Evolutionary conservation across 352 stramenopile species (phyloP).

Genomic region (Globisporangium paddicum): DNA sequence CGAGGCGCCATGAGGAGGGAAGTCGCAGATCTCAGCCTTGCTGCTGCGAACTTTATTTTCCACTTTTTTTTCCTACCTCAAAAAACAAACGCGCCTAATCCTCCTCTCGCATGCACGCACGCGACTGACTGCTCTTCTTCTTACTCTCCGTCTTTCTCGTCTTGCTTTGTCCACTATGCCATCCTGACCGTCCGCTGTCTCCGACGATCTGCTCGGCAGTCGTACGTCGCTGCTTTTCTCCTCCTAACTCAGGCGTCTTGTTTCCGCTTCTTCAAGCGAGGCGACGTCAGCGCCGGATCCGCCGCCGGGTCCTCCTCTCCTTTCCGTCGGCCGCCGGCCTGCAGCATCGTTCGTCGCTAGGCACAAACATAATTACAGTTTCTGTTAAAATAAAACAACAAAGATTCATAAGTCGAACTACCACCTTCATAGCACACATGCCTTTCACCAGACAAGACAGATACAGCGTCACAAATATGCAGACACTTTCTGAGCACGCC

Average conservation of each 20-base stretch:
- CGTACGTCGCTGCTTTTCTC: slow-evolving; percentile 14
- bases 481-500: background rate
- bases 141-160: slow-evolving; percentile 12
- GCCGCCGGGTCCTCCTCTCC: slow-evolving; percentile 43
- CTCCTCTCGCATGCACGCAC: slow-evolving; percentile 7
- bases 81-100: slow-evolving; percentile 6
- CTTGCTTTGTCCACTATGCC: slow-evolving; percentile 11
- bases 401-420: slow-evolving; percentile 84
- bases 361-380: slow-evolving; percentile 90
- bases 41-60: slow-evolving; percentile 7
- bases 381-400: slow-evolving; percentile 88
- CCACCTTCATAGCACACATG: slow-evolving; percentile 35
- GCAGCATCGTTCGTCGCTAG: slow-evolving; percentile 66
- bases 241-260: slow-evolving; percentile 31
- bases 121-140: slow-evolving; percentile 9
- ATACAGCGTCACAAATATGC: slow-evolving; percentile 8
- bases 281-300: slow-evolving; percentile 27
- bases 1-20: background rate
- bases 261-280: slow-evolving; percentile 79
- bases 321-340: slow-evolving; percentile 62
- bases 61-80: slow-evolving; percentile 6
- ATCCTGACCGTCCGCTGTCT: background rate
- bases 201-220: background rate
- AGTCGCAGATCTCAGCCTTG: background rate
- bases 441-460: slow-evolving; percentile 14